Percentiles rank a stretch among this genome's conserved stretches.
Conservation (phyloP, 345 rosid genomes). For the Lepidium sativum region DNA sequence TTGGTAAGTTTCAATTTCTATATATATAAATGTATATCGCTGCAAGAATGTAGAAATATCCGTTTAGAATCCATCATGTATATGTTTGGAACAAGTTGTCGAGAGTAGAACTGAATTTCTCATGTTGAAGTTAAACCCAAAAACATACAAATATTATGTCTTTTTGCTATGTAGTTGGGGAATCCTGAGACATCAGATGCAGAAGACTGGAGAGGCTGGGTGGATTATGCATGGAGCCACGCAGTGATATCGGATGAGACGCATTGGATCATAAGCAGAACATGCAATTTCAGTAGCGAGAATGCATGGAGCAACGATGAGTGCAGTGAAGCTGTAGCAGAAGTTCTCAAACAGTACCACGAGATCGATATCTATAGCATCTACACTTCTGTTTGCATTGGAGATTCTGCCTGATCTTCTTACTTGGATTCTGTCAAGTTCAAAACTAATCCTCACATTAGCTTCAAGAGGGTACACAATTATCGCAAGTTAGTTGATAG, state of each 20-base stretch:
- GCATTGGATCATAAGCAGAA: slow-evolving; percentile 61
- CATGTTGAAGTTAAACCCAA: no score
- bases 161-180: slow-evolving; percentile 48
- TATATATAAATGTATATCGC: no score
- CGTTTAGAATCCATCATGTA: no score
- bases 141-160: no score
- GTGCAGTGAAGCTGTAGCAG: slow-evolving; percentile 45
- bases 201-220: slow-evolving; percentile 92
- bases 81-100: no score
- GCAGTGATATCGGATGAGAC: slow-evolving; percentile 94
- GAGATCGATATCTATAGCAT: slow-evolving; percentile 88
- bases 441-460: slow-evolving; percentile 3
- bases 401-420: slow-evolving; percentile 31
- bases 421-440: slow-evolving; percentile 11
- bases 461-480: slow-evolving; percentile 14
- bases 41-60: no score
- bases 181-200: slow-evolving; percentile 95
- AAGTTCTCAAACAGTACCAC: slow-evolving; percentile 60
- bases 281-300: slow-evolving; percentile 72
- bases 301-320: slow-evolving; percentile 80
- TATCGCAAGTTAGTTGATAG: no score
- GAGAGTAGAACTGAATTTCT: no score
- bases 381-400: slow-evolving; percentile 66
- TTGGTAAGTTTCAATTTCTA: slow-evolving; percentile 40
- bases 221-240: slow-evolving; percentile 98